These are phyloP conservation scores for Pterula multifida DNA, from an alignment of 1,284 basidiomycete genomes.

Conservation along the genomic window DNA sequence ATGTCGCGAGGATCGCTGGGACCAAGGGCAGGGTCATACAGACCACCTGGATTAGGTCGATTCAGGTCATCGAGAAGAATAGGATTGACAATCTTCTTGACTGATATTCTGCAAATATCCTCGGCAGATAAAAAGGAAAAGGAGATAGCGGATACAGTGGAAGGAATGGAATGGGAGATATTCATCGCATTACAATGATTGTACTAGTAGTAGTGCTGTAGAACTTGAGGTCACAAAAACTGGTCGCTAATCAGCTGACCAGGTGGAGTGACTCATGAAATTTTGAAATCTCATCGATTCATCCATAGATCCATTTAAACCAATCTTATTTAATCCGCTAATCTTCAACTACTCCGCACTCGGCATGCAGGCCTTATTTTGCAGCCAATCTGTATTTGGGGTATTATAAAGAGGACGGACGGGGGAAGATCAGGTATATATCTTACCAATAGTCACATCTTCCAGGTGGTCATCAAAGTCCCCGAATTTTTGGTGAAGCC, in stretches of 20 bases:
- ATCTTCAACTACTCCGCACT: neutral
- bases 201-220: conserved; percentile 2
- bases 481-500: conserved; percentile 42
- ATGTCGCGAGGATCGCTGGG: conserved; percentile 82
- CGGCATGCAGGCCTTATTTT: conserved; percentile 36
- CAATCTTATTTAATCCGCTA: neutral
- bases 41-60: conserved; percentile 82
- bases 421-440: conserved; percentile 1
- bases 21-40: conserved; percentile 94
- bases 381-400: conserved; percentile 38
- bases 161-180: conserved; percentile 81
- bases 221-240: neutral
- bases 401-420: neutral
- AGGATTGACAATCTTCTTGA: conserved; percentile 94
- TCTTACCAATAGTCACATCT: conserved; percentile 47
- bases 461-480: conserved; percentile 75
- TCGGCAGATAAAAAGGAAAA: conserved; percentile 93
- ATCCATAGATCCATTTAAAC: too few relatives aligned
- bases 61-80: conserved; percentile 90
- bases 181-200: conserved; percentile 55
- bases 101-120: conserved; percentile 88
- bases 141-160: conserved; percentile 76
- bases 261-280: too few relatives aligned
- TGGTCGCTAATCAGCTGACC: too few relatives aligned
- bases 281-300: too few relatives aligned